A percentile compares a stretch with the other conserved stretches of the same genome.
Conservation (phyloP, 2,329 filamentous ascomycete species). For the Fusarium gaditjirri region DNA sequence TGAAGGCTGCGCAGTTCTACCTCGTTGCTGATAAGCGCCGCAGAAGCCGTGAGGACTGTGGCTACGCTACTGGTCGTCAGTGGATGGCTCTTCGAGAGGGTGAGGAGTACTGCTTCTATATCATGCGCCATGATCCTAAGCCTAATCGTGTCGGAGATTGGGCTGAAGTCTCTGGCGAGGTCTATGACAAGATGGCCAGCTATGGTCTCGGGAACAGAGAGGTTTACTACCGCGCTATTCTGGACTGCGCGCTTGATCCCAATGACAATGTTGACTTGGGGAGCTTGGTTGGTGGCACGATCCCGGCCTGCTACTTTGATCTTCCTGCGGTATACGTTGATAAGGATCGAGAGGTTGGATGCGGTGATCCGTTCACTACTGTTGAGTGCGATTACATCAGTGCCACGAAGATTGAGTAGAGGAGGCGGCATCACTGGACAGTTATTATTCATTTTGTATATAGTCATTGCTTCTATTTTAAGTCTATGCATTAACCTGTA, state of each 20-base stretch:
- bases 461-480: rapidly evolving
- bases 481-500: rapidly evolving
- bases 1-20: slow-evolving; percentile 20
- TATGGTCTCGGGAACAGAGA: slow-evolving; percentile 22
- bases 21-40: slow-evolving; percentile 28
- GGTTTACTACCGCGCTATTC: slow-evolving; percentile 16
- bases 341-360: slow-evolving; percentile 3
- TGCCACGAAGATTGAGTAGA: not conserved
- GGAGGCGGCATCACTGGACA: rapidly evolving
- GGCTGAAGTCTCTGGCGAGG: slow-evolving; percentile 4
- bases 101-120: slow-evolving; percentile 34
- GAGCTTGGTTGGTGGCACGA: not conserved
- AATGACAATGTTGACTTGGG: not conserved
- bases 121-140: slow-evolving; percentile 7
- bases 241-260: slow-evolving; percentile 12
- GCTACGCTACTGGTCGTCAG: slow-evolving; percentile 19
- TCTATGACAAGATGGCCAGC: slow-evolving; percentile 28
- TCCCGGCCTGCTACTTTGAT: slow-evolving; percentile 27
- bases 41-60: slow-evolving; percentile 7
- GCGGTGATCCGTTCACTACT: not conserved
- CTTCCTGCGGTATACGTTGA: slow-evolving; percentile 23
- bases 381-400: slow-evolving; percentile 1
- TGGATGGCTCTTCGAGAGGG: slow-evolving; percentile 22
- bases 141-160: not conserved
- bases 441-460: not conserved